phyloP scores from a whole-genome alignment of 768 basidiomycete genomes.

The Suillus subalutaceus region DNA sequence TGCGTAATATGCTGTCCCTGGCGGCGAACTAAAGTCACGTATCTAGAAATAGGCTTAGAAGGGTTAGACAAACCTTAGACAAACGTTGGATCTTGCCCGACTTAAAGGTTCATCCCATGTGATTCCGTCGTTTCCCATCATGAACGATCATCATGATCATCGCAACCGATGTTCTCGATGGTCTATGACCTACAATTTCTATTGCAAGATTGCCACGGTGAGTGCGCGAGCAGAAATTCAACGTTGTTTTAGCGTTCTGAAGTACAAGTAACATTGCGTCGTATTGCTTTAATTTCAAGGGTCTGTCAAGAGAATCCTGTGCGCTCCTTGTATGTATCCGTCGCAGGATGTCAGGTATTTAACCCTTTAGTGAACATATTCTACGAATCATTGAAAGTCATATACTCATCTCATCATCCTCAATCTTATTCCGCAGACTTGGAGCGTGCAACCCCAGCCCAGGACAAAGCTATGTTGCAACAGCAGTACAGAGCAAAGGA shows the following conservation, averaged over 20 bases:
- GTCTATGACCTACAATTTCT: neutral
- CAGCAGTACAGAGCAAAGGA: constrained; percentile 4
- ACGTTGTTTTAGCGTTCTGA: neutral
- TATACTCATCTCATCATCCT: neutral
- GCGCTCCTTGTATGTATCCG: neutral
- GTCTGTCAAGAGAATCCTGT: too few relatives aligned
- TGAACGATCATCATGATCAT: neutral
- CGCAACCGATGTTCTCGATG: neutral
- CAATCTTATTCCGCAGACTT: neutral
- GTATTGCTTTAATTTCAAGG: neutral
- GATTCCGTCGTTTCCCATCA: neutral
- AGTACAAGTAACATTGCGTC: too few relatives aligned
- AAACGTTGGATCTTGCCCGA: neutral
- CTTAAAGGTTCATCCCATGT: neutral
- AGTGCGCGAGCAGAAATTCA: too few relatives aligned
- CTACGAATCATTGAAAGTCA: neutral
- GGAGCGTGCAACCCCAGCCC: neutral
- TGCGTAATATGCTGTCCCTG: neutral
- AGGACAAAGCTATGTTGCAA: constrained; percentile 5
- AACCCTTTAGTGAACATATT: neutral
- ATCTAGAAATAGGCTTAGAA: neutral
- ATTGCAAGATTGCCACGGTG: neutral
- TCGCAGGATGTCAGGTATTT: neutral
- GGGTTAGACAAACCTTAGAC: too few relatives aligned
- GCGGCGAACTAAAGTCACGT: neutral